Percentiles rank a stretch among this genome's conserved stretches.
These are phyloP conservation scores for Eucalyptus regnans DNA, from an alignment of 345 rosid genomes.

Conservation along the genomic window DNA sequence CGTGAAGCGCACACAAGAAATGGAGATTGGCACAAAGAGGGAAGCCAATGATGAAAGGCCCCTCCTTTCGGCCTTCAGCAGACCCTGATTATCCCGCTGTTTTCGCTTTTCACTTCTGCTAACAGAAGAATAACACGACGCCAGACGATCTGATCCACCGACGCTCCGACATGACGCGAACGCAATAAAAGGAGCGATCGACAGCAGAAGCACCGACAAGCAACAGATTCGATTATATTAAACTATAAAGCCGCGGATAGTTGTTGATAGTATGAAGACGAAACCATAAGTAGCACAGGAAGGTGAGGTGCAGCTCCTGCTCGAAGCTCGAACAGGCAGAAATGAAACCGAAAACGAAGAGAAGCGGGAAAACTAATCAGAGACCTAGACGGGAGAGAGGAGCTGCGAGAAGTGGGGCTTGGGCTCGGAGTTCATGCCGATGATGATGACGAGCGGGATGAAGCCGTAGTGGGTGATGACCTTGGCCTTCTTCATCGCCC, in stretches of 20 bases:
- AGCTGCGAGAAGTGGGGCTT: slow-evolving; percentile 89
- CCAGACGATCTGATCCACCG: neutral
- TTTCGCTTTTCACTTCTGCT: neutral
- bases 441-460: slow-evolving; percentile 73
- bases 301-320: neutral
- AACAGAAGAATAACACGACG: neutral
- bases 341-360: neutral
- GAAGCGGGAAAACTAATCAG: neutral
- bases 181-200: neutral
- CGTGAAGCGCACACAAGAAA: neutral
- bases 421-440: slow-evolving; percentile 95
- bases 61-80: neutral
- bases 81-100: neutral
- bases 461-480: slow-evolving; percentile 86
- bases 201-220: neutral
- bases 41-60: neutral
- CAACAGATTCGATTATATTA: neutral
- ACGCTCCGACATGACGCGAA: neutral
- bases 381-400: slow-evolving; percentile 62
- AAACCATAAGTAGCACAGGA: neutral
- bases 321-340: neutral
- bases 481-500: slow-evolving; percentile 85
- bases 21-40: neutral
- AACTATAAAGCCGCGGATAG: neutral
- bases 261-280: neutral